Percentiles rank a stretch among this genome's conserved stretches.
These are phyloP conservation scores for Euphorbia pulcherrima DNA, from an alignment of 345 rosid species.

Conservation along the genomic window DNA sequence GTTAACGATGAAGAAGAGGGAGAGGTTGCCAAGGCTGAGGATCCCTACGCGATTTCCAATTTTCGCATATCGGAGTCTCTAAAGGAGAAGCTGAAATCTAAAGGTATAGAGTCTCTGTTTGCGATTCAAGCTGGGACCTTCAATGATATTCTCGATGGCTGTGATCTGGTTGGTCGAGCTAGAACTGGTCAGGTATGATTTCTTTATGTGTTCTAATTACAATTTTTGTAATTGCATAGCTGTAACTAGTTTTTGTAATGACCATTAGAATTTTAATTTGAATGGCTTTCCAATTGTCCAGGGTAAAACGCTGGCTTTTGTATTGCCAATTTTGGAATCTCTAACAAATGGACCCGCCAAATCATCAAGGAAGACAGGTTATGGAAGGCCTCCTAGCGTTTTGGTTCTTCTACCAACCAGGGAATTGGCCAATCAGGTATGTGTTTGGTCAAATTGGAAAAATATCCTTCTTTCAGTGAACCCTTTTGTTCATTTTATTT, in stretches of 20 bases:
- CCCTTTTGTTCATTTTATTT: slow-evolving; percentile 1
- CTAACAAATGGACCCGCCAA: slow-evolving; percentile 65
- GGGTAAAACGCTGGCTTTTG: slow-evolving; percentile 98
- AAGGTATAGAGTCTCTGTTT: slow-evolving; percentile 73
- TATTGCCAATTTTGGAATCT: slow-evolving; percentile 90
- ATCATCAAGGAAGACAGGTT: slow-evolving; percentile 56
- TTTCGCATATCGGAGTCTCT: slow-evolving; percentile 67
- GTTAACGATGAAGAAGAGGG: slow-evolving; percentile 34
- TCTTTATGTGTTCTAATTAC: not conserved
- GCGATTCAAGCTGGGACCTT: slow-evolving; percentile 91
- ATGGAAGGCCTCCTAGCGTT: slow-evolving; percentile 84
- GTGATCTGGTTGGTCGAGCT: slow-evolving; percentile 89
- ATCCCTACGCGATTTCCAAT: slow-evolving; percentile 62
- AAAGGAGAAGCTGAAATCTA: slow-evolving; percentile 58
- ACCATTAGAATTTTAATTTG: not conserved
- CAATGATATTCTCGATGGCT: slow-evolving; percentile 62
- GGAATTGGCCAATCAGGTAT: slow-evolving; percentile 91
- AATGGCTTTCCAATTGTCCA: slow-evolving; percentile 19
- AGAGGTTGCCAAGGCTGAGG: slow-evolving; percentile 42
- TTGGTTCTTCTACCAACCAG: slow-evolving; percentile 91
- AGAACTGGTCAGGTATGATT: slow-evolving; percentile 85
- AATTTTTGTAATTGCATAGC: not conserved
- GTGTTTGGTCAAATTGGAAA: not conserved
- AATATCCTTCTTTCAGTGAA: not conserved
- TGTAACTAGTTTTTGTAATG: too few species aligned